Evolutionary conservation across 768 basidiomycete species (phyloP), one percentile per base, ranked within the genome.

Genomic region (Agaricus blazei): DNA sequence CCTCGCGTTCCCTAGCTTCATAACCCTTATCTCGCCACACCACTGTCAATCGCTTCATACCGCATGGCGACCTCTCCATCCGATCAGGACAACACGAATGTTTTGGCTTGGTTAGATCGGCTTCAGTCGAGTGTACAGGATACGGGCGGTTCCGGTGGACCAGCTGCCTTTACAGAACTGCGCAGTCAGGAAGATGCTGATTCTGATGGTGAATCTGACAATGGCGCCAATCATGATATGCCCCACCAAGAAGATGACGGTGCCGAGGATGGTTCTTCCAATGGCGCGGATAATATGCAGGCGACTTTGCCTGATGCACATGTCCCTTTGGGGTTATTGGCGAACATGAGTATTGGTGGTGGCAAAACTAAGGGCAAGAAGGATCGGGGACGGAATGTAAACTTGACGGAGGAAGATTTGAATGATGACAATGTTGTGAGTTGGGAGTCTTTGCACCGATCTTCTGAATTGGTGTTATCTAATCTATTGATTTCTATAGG

Each of bases 21-120:
- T 61, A 90, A 90, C 59, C 89, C 89, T 1, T 91, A 89, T 66
- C 72, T 81, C 47, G 87, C 89, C 7, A 90, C 88, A 0, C 88
- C 89, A 4, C 75, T 91, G 51, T 83, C 87, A 1, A 88, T 90
- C 58, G 86, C 85, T 4, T 87, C 88, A 2, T 90, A 90, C 64
- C 78, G 85, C 38, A 79, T 84, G 79, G 87, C 88, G 4, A 88
- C 87, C 0, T 87, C 88, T 0, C 84, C 88, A 3, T 84, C 84
- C 4, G 88, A 91, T 62, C 76, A 79, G 50, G 80, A 81, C 60
- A 88, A 89, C 55, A 68, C 78, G 29, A 82, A 82, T 56, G 78
- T 89, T 31, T 69, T 87, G n/a, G 85, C 81, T 8, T 90, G 88
- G 88, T 75, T 91, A 54, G 85, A 90, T 58, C 81, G 82, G 4